phyloP scores from a whole-genome alignment of 306 rosid genomes.

The Lathyrus oleraceus region DNA sequence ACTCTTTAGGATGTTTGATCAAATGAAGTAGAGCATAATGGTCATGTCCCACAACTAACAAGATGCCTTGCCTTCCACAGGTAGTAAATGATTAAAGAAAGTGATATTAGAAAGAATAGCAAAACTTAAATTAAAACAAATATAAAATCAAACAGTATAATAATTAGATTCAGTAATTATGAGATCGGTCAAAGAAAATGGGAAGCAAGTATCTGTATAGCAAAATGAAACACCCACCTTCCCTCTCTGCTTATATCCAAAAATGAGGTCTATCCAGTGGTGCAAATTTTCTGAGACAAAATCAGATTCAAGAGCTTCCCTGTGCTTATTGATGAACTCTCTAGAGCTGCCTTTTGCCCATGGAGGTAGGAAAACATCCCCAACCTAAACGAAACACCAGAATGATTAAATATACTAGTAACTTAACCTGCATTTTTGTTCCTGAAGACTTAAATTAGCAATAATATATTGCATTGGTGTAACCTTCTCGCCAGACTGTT shows the following conservation, averaged over 20 bases:
- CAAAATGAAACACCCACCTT: constrained; percentile 71
- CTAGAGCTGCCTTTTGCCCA: constrained; percentile 96
- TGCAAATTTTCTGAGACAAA: constrained; percentile 91
- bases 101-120: constrained; percentile 15
- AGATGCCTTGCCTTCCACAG: background rate
- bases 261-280: constrained; percentile 98
- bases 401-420: constrained; percentile 28
- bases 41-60: background rate
- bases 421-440: constrained; percentile 19
- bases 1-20: background rate
- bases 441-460: constrained; percentile 20
- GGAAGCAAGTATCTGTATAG: constrained; percentile 18
- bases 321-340: constrained; percentile 94
- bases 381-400: constrained; percentile 64
- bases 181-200: constrained; percentile 14
- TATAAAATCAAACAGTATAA: background rate
- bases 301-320: constrained; percentile 98
- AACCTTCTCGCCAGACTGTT: constrained; percentile 99
- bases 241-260: constrained; percentile 98
- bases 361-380: constrained; percentile 84
- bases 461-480: constrained; percentile 26
- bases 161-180: constrained; percentile 22
- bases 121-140: constrained; percentile 1
- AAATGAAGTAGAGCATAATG: background rate
- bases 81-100: background rate